phyloP scores from a whole-genome alignment of 2,329 filamentous ascomycete genomes.

The Davidsoniella australis region DNA sequence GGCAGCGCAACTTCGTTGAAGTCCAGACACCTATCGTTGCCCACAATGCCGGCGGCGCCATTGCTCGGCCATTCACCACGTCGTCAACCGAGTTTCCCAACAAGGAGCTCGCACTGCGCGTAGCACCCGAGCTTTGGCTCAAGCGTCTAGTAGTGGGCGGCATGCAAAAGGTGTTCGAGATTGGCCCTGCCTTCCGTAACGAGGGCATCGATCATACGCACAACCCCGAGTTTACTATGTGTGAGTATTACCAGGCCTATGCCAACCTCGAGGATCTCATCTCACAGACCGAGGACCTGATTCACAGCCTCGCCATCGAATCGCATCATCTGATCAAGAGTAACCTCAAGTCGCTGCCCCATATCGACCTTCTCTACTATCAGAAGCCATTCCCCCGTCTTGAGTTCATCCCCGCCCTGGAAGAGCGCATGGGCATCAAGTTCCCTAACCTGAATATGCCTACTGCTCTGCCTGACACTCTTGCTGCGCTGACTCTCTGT shows the following conservation, averaged over 20 bases:
- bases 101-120: slow-evolving; percentile 58
- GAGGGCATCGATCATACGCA: slow-evolving; percentile 83
- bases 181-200: slow-evolving; percentile 83
- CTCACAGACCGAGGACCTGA: slow-evolving; percentile 52
- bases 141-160: slow-evolving; percentile 84
- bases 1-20: slow-evolving; percentile 59
- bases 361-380: slow-evolving; percentile 30
- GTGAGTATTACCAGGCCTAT: slow-evolving; percentile 89
- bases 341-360: slow-evolving; percentile 28
- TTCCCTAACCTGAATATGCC: slow-evolving; percentile 45
- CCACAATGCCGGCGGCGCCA: slow-evolving; percentile 67
- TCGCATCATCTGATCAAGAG: slow-evolving; percentile 29
- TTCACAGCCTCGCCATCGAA: slow-evolving; percentile 40
- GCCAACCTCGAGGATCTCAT: slow-evolving; percentile 62
- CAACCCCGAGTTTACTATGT: slow-evolving; percentile 94
- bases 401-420: slow-evolving; percentile 68
- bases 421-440: slow-evolving; percentile 44
- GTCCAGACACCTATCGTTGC: slow-evolving; percentile 83
- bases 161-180: slow-evolving; percentile 78
- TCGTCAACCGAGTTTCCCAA: slow-evolving; percentile 57
- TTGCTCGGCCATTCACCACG: slow-evolving; percentile 74
- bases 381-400: slow-evolving; percentile 45
- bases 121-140: slow-evolving; percentile 88
- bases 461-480: slow-evolving; percentile 41
- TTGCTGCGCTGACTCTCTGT: slow-evolving; percentile 36